Conservation (phyloP, 2,329 filamentous ascomycete species). For the Botrytis medusae region DNA sequence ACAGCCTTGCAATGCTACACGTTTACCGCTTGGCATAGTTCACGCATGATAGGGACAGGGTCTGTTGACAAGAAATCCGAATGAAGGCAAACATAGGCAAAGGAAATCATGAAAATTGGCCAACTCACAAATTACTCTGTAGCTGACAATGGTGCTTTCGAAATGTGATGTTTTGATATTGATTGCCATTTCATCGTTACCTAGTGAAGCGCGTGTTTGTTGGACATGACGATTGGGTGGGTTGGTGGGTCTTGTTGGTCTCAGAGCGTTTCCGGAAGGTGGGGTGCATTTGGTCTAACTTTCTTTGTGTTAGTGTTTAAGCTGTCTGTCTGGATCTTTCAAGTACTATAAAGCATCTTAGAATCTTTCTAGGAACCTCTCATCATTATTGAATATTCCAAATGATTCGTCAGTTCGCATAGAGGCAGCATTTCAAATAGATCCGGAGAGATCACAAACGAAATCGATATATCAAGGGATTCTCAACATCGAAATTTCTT, state of each 20-base stretch:
- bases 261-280: background rate
- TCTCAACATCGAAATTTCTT: background rate
- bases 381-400: background rate
- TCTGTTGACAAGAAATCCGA: background rate
- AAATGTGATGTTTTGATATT: background rate
- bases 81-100: background rate
- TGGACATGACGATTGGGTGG: constrained; percentile 11
- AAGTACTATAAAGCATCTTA: background rate
- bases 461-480: background rate
- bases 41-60: background rate
- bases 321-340: background rate
- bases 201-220: constrained; percentile 10
- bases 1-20: background rate
- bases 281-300: constrained; percentile 11
- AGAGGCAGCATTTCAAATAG: background rate
- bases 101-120: background rate
- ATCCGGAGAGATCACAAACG: background rate
- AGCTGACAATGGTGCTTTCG: background rate
- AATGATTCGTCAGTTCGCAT: background rate
- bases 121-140: background rate
- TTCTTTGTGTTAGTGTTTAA: background rate
- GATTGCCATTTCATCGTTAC: background rate
- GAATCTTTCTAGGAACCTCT: background rate
- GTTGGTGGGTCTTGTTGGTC: constrained; percentile 1
- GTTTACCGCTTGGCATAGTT: background rate